Conservation (phyloP, 1,284 basidiomycete genomes). For the Paramarasmius palmivorus region DNA sequence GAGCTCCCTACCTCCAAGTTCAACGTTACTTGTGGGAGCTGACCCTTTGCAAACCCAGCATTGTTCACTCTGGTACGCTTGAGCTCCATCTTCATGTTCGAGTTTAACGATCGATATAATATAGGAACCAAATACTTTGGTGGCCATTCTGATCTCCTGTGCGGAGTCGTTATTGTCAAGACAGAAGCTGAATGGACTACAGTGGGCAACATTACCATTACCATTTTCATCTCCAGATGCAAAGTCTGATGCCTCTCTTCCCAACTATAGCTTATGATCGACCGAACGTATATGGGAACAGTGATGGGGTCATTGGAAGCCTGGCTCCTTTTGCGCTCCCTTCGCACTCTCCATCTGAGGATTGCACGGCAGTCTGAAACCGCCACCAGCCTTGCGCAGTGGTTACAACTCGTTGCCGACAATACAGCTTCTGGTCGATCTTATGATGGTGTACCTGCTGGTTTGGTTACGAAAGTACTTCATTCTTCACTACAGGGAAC, state of each 20-base stretch:
- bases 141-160: constrained; percentile 86
- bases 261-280: constrained; percentile 56
- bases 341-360: constrained; percentile 85
- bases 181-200: constrained; percentile 63
- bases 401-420: constrained; percentile 59
- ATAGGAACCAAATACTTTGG: constrained; percentile 87
- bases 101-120: neutral
- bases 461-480: constrained; percentile 67
- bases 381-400: constrained; percentile 73
- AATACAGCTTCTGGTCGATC: constrained; percentile 42
- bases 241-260: neutral
- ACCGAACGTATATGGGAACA: constrained; percentile 71
- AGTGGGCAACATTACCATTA: constrained; percentile 44
- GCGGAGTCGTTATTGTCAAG: constrained; percentile 77
- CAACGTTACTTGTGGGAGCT: neutral
- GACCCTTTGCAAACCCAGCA: too few species aligned
- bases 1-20: constrained; percentile 10
- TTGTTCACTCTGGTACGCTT: constrained; percentile 38
- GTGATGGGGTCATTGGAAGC: constrained; percentile 81
- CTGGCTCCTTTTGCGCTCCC: constrained; percentile 85
- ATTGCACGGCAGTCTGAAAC: constrained; percentile 76
- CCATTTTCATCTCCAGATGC: too few species aligned
- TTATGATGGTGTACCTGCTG: constrained; percentile 64
- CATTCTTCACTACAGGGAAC: constrained; percentile 80
- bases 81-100: neutral